Evolutionary conservation across 2,329 filamentous ascomycete genomes (phyloP).

Genomic region (Diaporthe sp.): DNA sequence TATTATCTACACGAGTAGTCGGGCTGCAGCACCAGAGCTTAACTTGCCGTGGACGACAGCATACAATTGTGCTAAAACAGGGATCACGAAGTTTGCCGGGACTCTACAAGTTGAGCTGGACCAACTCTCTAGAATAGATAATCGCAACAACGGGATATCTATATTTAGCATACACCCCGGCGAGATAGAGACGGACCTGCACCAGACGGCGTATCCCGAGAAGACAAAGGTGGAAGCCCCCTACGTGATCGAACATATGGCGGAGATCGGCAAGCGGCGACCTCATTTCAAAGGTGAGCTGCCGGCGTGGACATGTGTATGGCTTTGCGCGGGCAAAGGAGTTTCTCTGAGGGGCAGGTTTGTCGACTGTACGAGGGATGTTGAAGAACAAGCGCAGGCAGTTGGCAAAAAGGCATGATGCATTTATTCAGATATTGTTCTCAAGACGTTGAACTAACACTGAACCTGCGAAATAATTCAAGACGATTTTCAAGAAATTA

Average conservation of each 20-base stretch:
- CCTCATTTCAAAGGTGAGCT: constrained; percentile 8
- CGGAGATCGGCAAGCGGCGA: constrained; percentile 2
- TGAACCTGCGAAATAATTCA: too few relatives aligned
- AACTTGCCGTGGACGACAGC: constrained; percentile 20
- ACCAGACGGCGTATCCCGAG: constrained; percentile 1
- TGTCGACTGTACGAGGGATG: constrained; percentile 21
- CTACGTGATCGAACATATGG: constrained; percentile 15
- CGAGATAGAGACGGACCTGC: constrained; percentile 18
- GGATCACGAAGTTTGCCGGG: constrained; percentile 20
- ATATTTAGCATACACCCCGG: constrained; percentile 16
- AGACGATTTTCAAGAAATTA: neutral
- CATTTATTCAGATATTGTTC: too few relatives aligned
- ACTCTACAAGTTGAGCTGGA: constrained; percentile 18
- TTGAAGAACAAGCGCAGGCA: constrained; percentile 11
- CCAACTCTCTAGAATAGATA: neutral
- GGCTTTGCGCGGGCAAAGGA: neutral
- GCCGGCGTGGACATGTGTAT: constrained; percentile 24
- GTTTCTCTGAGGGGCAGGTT: neutral
- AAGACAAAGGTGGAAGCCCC: constrained; percentile 9
- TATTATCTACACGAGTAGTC: constrained; percentile 15
- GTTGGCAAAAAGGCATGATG: neutral
- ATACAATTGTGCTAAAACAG: constrained; percentile 21
- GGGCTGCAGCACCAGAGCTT: neutral
- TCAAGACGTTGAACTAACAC: too few relatives aligned
- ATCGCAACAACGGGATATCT: neutral